Conservation (phyloP, 2,329 filamentous ascomycete genomes). For the Beauveria bassiana region DNA sequence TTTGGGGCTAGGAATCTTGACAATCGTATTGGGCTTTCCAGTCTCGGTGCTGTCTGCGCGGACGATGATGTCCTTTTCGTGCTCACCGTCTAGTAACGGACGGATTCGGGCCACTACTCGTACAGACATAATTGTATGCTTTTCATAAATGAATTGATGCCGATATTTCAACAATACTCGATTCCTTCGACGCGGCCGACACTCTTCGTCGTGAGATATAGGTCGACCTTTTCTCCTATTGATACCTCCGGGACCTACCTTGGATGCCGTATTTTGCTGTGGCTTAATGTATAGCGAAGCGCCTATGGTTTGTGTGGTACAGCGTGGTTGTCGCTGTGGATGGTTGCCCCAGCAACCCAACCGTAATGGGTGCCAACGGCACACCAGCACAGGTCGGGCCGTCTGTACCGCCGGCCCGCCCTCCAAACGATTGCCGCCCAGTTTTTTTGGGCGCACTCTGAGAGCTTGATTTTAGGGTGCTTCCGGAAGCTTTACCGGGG, state of each 20-base stretch:
- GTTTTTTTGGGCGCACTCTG: not conserved
- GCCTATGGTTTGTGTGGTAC: slow-evolving; percentile 1
- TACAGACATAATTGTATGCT: slow-evolving; percentile 48
- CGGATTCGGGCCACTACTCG: slow-evolving; percentile 86
- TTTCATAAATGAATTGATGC: slow-evolving; percentile 10
- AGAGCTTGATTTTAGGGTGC: slow-evolving; percentile 1
- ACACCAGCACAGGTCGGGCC: not conserved
- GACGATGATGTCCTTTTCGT: slow-evolving; percentile 83
- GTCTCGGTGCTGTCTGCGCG: slow-evolving; percentile 54
- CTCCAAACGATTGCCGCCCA: not conserved
- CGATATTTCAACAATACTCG: not conserved
- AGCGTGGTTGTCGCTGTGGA: not conserved
- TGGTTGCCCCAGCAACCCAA: slow-evolving; percentile 8
- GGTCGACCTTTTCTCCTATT: not conserved
- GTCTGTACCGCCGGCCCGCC: slow-evolving; percentile 8
- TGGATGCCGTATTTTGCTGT: slow-evolving; percentile 10
- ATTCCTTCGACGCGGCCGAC: not conserved
- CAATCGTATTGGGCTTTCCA: slow-evolving; percentile 55
- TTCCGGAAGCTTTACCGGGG: slow-evolving; percentile 3
- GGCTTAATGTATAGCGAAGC: not conserved
- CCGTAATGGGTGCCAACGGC: not conserved
- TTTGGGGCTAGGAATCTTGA: slow-evolving; percentile 90
- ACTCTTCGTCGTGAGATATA: not conserved
- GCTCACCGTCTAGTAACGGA: slow-evolving; percentile 77
- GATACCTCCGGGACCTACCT: slow-evolving; percentile 10